Base-by-base conservation (phyloP, 345 rosid species). In the Physaria fendleri region DNA sequence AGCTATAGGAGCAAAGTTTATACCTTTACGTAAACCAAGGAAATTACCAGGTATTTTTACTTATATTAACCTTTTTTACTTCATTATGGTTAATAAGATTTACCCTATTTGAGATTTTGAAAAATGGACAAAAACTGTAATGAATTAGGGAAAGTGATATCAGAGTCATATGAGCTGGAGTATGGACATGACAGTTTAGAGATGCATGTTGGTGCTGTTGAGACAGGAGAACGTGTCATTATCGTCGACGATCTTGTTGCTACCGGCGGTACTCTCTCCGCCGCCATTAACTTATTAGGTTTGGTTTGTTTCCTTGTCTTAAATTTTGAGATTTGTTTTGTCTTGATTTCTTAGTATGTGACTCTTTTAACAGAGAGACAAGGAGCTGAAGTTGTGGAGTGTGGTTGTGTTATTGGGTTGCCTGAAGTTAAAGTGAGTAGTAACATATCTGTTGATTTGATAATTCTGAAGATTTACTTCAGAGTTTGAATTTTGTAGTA, bases 251-350 rank as follows among this genome's bases (percentile, higher is more conserved):
- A 89, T 66, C 68, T 89, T 23, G 78, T 93, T 43, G 99, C 99
- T 11, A 93, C 99, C 12, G 99, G 99, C 1, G 97, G 99, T 59
- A 89, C 99, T 44, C 87, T 89, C 14, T 78, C 92, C 35, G 97
- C 97, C 33, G 99, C 99, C 54, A 93, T 89, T 77, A 93, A 79
- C 58, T 74, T 89, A 69, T 82, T 93, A 10, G 95, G 99, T 93
- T 71, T 38, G n/a, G 14, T 24, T 38, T n/a, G n/a, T n/a, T n/a
- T n/a, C n/a, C n/a, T n/a, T n/a, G n/a, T n/a, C 1, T 23, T 15
- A 82, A 28, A 24, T 34, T 43, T 14, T 21, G 20, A 16, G 1
- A 14, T 39, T 33, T 22, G 15, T 44, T 21, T 50, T 30, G 38
- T 28, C 15, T 56, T 48, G 20, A 2, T n/a, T 29, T 29, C 11